These are phyloP conservation scores for Maudiozyma barnettii DNA, from an alignment of 805 yeast species.

Conservation along the genomic window DNA sequence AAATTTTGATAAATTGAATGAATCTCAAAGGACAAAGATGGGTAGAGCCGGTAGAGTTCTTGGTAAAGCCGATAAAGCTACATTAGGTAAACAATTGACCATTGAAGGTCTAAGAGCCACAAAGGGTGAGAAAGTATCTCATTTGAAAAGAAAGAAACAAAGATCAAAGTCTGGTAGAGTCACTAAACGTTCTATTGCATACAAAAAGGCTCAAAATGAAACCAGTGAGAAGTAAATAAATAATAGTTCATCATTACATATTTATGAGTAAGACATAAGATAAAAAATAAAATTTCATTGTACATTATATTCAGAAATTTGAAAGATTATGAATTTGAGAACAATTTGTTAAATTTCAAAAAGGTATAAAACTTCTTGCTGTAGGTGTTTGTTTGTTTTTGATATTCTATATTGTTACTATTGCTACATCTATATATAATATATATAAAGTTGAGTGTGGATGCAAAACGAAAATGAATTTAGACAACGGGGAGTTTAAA, in stretches of 20 bases:
- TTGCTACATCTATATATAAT: not conserved
- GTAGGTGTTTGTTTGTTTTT: no score
- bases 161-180: conserved; percentile 40
- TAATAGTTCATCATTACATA: no score
- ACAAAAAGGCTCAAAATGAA: conserved; percentile 20
- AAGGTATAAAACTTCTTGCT: no score
- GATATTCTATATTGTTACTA: not conserved
- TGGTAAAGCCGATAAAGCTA: conserved; percentile 71
- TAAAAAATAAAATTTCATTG: no score
- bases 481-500: not conserved
- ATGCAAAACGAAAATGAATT: not conserved
- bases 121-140: conserved; percentile 54
- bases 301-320: no score
- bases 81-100: conserved; percentile 46
- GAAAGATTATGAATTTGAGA: no score
- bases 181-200: conserved; percentile 36
- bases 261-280: no score
- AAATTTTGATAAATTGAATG: conserved; percentile 35
- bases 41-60: conserved; percentile 72
- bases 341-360: no score
- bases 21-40: conserved; percentile 61
- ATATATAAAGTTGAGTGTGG: not conserved
- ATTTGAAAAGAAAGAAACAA: conserved; percentile 44
- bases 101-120: conserved; percentile 74
- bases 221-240: no score